Evolutionary conservation across 768 basidiomycete genomes (phyloP), one percentile per base, ranked within the genome.

Genomic region (Phanerochaete sordida): DNA sequence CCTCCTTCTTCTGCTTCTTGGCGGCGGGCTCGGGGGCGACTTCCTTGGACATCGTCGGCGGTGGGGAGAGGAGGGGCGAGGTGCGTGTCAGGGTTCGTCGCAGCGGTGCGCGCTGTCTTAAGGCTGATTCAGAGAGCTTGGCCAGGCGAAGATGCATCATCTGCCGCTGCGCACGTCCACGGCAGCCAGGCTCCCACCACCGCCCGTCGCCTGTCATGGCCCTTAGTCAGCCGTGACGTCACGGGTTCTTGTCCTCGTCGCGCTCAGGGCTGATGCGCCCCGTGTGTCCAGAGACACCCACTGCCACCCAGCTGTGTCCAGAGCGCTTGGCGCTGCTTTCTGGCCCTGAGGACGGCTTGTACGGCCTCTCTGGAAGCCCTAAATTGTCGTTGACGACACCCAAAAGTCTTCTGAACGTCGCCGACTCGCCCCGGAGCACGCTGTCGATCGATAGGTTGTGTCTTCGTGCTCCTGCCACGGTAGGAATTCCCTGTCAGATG

Each of bases 1-100:
- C 66, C 9, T 62, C 60, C 4, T 57, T 62, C 55, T 60, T 64
- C 35, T 61, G 57, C 54, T 63, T 67, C 60, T 69, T 69, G 51
- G 55, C 45, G 23, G 63, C 56, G 11, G 61, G 56, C 26, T 58
- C 61, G 5, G 19, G 19, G 23, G 37, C 37, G 23, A 45, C 31
- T 23, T 62, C 49, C 5, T 31, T 31, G 31, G 56, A 57, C 61
- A 62, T 62, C 21, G 9, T 57, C 24, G 13, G n/a, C 6, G 24
- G 16, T 57, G 23, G 24, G 21, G 13, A 23, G 11, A 4, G 52
- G 6, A 24, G 21, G 21, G 24, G 21, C 21, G n/a, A 21, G 52
- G 33, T 54, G 52, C 37, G 35, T 37, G 35, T 16, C 21, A 39
- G 7, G n/a, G 8, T 15, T 6, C 35, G 33, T 51, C 50, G 7